These are phyloP conservation scores for Coprinopsis cinerea DNA, from an alignment of 768 basidiomycete species.

Conservation along the genomic window DNA sequence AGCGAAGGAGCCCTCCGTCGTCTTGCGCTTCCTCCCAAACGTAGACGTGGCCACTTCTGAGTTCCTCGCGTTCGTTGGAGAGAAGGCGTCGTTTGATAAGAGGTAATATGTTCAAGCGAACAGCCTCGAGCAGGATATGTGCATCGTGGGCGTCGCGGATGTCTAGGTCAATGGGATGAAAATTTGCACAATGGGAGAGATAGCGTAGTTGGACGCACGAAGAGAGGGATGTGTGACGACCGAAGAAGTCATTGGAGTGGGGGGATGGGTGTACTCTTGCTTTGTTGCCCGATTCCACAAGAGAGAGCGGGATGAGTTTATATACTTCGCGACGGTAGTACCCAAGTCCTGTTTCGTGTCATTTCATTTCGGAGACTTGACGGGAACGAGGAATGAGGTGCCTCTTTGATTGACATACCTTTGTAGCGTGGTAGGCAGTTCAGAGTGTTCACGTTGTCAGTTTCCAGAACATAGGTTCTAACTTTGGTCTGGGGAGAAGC, in stretches of 20 bases:
- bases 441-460: background rate
- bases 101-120: conserved; percentile 62
- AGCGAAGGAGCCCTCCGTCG: conserved; percentile 60
- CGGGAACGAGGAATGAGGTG: conserved; percentile 10
- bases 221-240: conserved; percentile 45
- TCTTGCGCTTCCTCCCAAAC: conserved; percentile 87
- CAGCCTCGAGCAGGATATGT: conserved; percentile 71
- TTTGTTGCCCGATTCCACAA: conserved; percentile 3
- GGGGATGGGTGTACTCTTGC: background rate
- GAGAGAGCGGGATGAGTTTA: conserved; percentile 13
- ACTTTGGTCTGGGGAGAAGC: background rate
- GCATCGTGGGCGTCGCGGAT: conserved; percentile 78
- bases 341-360: background rate
- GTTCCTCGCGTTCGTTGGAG: conserved; percentile 60
- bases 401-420: conserved; percentile 6
- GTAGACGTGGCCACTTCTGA: conserved; percentile 70
- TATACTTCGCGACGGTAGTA: background rate
- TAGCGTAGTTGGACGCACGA: conserved; percentile 26
- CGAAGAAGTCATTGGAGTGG: conserved; percentile 19
- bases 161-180: conserved; percentile 34
- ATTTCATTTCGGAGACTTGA: conserved; percentile 10
- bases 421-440: background rate
- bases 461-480: conserved; percentile 7
- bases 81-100: conserved; percentile 68
- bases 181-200: background rate